These are phyloP conservation scores for Penicillium thymicola DNA, from an alignment of 2,329 filamentous ascomycete species.

Conservation along the genomic window DNA sequence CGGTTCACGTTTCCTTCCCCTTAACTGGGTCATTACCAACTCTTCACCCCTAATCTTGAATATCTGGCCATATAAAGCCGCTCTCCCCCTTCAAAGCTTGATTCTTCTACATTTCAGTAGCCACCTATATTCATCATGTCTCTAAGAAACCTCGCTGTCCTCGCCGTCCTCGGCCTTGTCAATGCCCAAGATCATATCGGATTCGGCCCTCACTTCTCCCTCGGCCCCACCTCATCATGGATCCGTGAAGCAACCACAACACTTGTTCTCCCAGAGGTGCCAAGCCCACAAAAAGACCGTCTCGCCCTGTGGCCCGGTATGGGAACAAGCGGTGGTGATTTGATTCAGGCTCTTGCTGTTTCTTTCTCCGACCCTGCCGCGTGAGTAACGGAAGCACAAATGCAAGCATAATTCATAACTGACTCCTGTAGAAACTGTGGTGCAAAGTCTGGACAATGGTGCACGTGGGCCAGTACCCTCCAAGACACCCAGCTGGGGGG, in stretches of 20 bases:
- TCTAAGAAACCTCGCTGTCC: neutral
- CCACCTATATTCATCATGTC: neutral
- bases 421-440: neutral
- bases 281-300: neutral
- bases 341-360: neutral
- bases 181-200: neutral
- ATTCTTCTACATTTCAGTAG: neutral
- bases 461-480: neutral
- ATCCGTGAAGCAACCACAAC: neutral
- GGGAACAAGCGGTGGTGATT: neutral
- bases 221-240: neutral
- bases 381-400: neutral
- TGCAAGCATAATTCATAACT: neutral
- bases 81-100: neutral
- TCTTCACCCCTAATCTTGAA: neutral
- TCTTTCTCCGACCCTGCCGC: neutral
- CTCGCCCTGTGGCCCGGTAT: neutral
- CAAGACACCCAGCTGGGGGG: neutral
- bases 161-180: neutral
- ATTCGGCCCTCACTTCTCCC: neutral
- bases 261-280: neutral
- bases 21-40: neutral
- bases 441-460: neutral
- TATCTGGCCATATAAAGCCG: neutral
- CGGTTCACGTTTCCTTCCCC: neutral